Percentiles rank a stretch among this genome's conserved stretches.
These are phyloP conservation scores for Suillus subaureus DNA, from an alignment of 768 basidiomycete species.

Conservation along the genomic window DNA sequence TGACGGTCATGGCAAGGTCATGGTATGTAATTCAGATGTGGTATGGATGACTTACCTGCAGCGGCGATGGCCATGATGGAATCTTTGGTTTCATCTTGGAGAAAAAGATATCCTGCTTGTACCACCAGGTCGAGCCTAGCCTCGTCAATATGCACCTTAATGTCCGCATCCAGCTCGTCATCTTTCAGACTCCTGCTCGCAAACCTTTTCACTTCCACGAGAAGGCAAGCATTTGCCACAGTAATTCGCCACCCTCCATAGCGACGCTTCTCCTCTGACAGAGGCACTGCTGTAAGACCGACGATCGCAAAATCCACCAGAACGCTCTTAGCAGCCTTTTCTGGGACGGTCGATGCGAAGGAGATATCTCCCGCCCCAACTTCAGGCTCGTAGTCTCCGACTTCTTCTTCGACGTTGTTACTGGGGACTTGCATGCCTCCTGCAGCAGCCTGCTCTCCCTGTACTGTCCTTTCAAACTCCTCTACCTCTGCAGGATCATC, in stretches of 20 bases:
- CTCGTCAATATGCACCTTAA: neutral
- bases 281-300: neutral
- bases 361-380: neutral
- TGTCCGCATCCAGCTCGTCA: neutral
- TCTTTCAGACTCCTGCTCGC: neutral
- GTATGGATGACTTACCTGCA: neutral
- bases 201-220: neutral
- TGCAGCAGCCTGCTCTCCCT: no score
- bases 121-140: neutral
- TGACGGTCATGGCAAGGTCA: neutral
- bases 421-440: neutral
- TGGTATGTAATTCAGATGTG: neutral
- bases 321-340: neutral
- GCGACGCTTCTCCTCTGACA: neutral
- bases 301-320: neutral
- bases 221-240: neutral
- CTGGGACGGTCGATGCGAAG: neutral
- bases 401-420: neutral
- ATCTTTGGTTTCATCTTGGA: neutral
- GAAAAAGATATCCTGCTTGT: slow-evolving; percentile 2
- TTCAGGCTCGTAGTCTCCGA: neutral
- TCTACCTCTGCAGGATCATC: neutral
- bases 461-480: neutral
- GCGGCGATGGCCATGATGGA: slow-evolving; percentile 6
- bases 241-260: neutral